Base-by-base conservation (phyloP, 2,329 filamentous ascomycete genomes). In the Sclerotinia minor region DNA sequence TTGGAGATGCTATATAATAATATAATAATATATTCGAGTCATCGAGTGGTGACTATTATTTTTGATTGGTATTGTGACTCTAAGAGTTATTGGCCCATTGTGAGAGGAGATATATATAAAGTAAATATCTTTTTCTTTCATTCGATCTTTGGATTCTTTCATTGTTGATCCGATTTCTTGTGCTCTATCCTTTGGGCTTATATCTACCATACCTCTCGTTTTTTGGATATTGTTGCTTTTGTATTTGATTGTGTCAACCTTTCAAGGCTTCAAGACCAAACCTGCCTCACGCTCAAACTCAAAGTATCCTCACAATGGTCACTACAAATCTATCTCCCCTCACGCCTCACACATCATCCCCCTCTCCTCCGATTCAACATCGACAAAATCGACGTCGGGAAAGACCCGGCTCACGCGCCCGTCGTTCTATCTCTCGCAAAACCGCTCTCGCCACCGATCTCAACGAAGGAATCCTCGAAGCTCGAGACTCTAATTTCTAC, bases 381-480 rank as follows among this genome's bases (percentile, higher is more conserved):
- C 74, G 75, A 29, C 74, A 74, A 58, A 76, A 76, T 24, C 68
- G 74, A 32, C 74, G 75, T 38, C 69, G 75, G 63, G 75, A 77
- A 69, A 71, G 75, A 49, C 75, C 75, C 41, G 75, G 75, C 47
- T 74, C 75, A 19, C 68, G 75, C 19, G 72, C 74, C 50, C 75
- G 74, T 53, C 72, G 75, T n/a, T 72, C 71, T 11, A 69, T 74
- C 15, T 72, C 70, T 49, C 72, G 74, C 55, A 75, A 74, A 64
- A 67, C 70, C 19, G 72, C 68, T 55, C 63, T 74, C 9, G 68
- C 71, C 53, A 60, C 68, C 35, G 75, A 76, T 45, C 71, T 65
- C 58, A 60, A 68, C 26, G 75, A 76, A 70, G 72, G 72, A 5
- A 65, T 75, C 17, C 68, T 72, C 19, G 72, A 75, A 45, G 75